Conservation (phyloP, 768 basidiomycete genomes). For the Dictyophora rubrovolvata region DNA sequence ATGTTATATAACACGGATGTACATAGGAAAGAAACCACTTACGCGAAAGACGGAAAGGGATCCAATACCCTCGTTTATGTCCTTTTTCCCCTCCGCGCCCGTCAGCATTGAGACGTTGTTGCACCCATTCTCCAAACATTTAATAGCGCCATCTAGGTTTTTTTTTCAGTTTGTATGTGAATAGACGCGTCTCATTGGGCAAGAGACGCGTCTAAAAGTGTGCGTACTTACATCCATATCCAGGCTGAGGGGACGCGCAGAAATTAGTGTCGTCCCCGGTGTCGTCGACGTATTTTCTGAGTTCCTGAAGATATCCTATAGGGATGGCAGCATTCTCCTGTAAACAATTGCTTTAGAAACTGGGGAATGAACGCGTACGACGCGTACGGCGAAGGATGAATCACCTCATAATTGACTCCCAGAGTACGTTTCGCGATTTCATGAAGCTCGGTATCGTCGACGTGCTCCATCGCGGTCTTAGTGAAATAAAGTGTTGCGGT, state of each 20-base stretch:
- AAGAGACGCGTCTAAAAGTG: not conserved
- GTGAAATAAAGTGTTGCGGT: too few species aligned
- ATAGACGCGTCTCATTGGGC: slow-evolving; percentile 1
- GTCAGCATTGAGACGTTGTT: too few species aligned
- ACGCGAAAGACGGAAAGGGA: slow-evolving; percentile 39
- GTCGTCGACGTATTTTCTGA: slow-evolving; percentile 13
- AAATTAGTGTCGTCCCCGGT: slow-evolving; percentile 21
- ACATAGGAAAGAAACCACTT: slow-evolving; percentile 10
- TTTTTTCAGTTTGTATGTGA: slow-evolving; percentile 3
- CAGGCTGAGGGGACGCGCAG: slow-evolving; percentile 26
- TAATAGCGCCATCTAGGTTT: slow-evolving; percentile 30
- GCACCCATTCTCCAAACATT: slow-evolving; percentile 42
- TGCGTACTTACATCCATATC: slow-evolving; percentile 28
- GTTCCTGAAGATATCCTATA: slow-evolving; percentile 16
- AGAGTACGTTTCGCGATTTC: not conserved
- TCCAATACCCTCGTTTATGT: slow-evolving; percentile 33
- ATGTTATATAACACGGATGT: not conserved
- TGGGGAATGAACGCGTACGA: too few species aligned
- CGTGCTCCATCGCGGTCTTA: too few species aligned
- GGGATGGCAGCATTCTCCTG: slow-evolving; percentile 7
- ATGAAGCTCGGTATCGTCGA: not conserved
- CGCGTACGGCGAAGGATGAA: too few species aligned
- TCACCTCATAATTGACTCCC: not conserved
- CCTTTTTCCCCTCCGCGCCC: too few species aligned
- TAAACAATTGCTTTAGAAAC: too few species aligned